Conservation (phyloP, 371 early-diverging fungal genomes). For the Mucor piriformis region DNA sequence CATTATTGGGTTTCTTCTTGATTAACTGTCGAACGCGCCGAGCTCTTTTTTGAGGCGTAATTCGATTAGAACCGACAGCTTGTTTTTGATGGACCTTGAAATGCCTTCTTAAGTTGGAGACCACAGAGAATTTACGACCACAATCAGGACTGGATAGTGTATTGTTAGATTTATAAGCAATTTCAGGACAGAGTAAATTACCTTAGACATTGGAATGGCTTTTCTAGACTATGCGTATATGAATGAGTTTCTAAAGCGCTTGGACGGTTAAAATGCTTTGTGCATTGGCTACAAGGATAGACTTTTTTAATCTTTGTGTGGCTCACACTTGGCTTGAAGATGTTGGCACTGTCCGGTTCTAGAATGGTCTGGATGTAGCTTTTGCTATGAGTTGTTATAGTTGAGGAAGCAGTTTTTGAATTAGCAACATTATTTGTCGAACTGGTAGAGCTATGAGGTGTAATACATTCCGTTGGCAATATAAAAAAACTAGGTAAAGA, state of each 20-base stretch:
- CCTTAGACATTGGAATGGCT: slow-evolving; percentile 64
- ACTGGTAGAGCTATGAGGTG: too few relatives aligned
- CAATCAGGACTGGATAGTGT: slow-evolving; percentile 53
- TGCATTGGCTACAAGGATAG: slow-evolving; percentile 58
- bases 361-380: not conserved
- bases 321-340: not conserved
- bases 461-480: too few relatives aligned
- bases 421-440: too few relatives aligned
- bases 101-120: slow-evolving; percentile 75
- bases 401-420: not conserved
- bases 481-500: too few relatives aligned
- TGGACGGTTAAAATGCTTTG: slow-evolving; percentile 74
- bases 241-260: slow-evolving; percentile 71
- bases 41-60: slow-evolving; percentile 21
- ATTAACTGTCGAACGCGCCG: slow-evolving; percentile 16
- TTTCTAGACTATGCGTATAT: slow-evolving; percentile 76
- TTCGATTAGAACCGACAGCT: not conserved
- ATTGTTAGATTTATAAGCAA: not conserved
- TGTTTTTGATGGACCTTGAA: slow-evolving; percentile 27
- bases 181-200: not conserved
- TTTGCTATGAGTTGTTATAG: not conserved
- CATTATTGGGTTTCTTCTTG: not conserved
- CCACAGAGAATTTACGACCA: slow-evolving; percentile 66
- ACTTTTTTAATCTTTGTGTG: not conserved
- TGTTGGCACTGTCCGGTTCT: not conserved